Conservation (phyloP, 106 monocot genomes). For the Posidonia australis region DNA sequence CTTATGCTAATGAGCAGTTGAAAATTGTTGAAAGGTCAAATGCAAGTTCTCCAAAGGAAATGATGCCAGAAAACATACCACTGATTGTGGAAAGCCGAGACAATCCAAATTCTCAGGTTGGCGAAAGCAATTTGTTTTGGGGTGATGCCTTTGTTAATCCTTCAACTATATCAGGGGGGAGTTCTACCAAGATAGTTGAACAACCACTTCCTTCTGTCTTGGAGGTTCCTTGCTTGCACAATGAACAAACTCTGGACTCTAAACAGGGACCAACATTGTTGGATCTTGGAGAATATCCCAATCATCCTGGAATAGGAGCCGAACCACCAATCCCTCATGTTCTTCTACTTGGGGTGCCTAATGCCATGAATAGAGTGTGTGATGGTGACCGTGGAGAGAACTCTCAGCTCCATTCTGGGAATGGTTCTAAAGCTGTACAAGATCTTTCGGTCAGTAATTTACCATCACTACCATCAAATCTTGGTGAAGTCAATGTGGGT, state of each 20-base stretch:
- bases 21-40: background rate
- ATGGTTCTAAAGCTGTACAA: background rate
- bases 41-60: background rate
- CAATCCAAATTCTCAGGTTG: background rate
- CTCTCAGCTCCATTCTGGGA: background rate
- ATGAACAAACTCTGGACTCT: background rate
- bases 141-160: background rate
- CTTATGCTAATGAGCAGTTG: background rate
- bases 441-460: background rate
- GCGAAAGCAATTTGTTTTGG: background rate
- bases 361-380: background rate
- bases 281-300: no score
- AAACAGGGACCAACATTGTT: background rate
- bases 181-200: background rate
- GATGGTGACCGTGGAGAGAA: background rate
- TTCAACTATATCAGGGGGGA: conserved; percentile 1
- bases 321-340: conserved; percentile 15
- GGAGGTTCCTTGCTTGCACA: background rate
- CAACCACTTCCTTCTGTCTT: background rate
- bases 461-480: background rate
- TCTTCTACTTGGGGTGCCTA: conserved; percentile 6
- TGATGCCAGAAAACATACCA: conserved; percentile 2
- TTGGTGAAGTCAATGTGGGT: background rate
- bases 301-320: no score
- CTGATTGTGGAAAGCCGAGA: background rate